A percentile compares a stretch with the other conserved stretches of the same genome.
Evolutionary conservation across 768 basidiomycete species (phyloP).

Genomic region (Inosperma sp.): DNA sequence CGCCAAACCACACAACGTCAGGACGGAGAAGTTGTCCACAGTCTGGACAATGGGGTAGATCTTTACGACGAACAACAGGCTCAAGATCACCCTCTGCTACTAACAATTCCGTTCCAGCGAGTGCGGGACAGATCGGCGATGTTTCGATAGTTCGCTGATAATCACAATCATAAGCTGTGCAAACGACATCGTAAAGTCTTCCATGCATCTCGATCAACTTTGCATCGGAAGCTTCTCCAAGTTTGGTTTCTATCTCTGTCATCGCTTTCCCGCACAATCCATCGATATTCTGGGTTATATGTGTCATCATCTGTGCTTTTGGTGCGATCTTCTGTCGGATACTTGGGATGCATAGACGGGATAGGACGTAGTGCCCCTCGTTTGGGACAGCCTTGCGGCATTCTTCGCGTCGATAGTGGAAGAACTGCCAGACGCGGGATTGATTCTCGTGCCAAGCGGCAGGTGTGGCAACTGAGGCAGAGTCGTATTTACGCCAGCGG

Average conservation of each 20-base stretch:
- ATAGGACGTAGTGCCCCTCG: slow-evolving; percentile 40
- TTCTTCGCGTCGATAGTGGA: slow-evolving; percentile 42
- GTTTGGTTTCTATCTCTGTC: slow-evolving; percentile 7
- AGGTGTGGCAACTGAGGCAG: slow-evolving; percentile 30
- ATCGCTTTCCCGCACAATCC: slow-evolving; percentile 35
- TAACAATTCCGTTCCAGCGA: slow-evolving; percentile 26
- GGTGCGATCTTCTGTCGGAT: slow-evolving; percentile 31
- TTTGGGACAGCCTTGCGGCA: slow-evolving; percentile 39
- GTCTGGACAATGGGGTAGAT: slow-evolving; percentile 7
- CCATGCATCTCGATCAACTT: slow-evolving; percentile 48
- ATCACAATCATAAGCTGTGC: slow-evolving; percentile 22
- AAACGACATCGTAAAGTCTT: slow-evolving; percentile 41
- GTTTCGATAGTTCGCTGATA: slow-evolving; percentile 22
- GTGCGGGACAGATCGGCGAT: slow-evolving; percentile 29
- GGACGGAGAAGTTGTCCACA: slow-evolving; percentile 35
- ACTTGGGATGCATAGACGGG: slow-evolving; percentile 32
- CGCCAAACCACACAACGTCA: slow-evolving; percentile 46
- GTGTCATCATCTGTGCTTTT: slow-evolving; percentile 26
- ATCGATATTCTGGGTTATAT: slow-evolving; percentile 48
- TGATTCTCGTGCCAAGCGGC: slow-evolving; percentile 39
- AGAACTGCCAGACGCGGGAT: slow-evolving; percentile 42
- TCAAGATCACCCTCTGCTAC: slow-evolving; percentile 13
- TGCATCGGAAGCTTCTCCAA: slow-evolving; percentile 9
- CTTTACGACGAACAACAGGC: slow-evolving; percentile 7
- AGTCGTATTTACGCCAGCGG: slow-evolving; percentile 16